Percentiles rank a stretch among this genome's conserved stretches.
These are phyloP conservation scores for Posidonia oceanica DNA, from an alignment of 116 monocot species.

Conservation along the genomic window DNA sequence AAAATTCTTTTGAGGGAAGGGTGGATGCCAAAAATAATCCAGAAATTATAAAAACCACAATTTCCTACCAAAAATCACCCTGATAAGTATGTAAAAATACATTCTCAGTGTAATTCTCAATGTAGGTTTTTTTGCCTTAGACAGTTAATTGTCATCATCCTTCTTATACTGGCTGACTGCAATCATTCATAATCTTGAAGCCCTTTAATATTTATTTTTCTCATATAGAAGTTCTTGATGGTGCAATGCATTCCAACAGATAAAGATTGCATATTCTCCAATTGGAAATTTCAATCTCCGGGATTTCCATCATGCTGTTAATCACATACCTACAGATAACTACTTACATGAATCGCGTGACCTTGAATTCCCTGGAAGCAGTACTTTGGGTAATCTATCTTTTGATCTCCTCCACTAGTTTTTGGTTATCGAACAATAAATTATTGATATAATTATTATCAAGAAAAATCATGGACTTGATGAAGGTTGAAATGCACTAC, in stretches of 20 bases:
- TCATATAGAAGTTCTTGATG: background rate
- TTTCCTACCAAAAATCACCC: no score
- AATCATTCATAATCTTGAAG: background rate
- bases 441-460: no score
- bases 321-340: slow-evolving; percentile 49
- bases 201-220: background rate
- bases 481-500: background rate
- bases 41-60: no score
- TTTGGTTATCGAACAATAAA: background rate
- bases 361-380: slow-evolving; percentile 7
- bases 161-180: no score
- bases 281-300: slow-evolving; percentile 57
- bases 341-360: slow-evolving; percentile 26
- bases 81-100: no score
- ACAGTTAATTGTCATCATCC: no score
- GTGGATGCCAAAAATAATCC: no score
- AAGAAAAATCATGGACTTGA: background rate
- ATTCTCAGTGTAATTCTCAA: no score
- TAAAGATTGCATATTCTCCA: slow-evolving; percentile 67
- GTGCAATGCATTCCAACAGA: slow-evolving; percentile 23
- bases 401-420: background rate
- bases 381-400: slow-evolving; percentile 4
- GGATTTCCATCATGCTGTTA: slow-evolving; percentile 79
- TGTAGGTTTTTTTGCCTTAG: no score
- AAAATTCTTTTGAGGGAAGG: no score